A percentile compares a stretch with the other conserved stretches of the same genome.
phyloP scores from a whole-genome alignment of 1,284 basidiomycete species.

The Malassezia sympodialis region DNA sequence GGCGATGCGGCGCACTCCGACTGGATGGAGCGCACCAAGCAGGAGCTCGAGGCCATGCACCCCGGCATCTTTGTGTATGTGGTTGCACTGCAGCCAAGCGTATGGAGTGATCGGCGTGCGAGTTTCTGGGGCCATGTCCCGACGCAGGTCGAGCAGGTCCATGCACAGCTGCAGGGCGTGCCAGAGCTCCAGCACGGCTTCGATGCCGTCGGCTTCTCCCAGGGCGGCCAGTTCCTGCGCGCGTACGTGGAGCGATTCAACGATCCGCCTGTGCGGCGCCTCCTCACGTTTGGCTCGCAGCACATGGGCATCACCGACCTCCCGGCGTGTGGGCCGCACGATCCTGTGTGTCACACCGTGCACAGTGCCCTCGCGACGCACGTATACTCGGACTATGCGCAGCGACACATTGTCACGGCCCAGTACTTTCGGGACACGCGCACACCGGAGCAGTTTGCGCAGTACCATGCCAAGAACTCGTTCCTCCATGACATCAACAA shows the following conservation, averaged over 20 bases:
- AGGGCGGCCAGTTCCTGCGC: conserved; percentile 58
- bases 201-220: conserved; percentile 41
- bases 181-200: conserved; percentile 61
- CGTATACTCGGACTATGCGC: conserved; percentile 58
- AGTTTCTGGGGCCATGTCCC: conserved; percentile 69
- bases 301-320: conserved; percentile 63
- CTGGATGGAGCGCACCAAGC: conserved; percentile 58
- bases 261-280: conserved; percentile 47
- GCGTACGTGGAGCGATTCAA: conserved; percentile 80
- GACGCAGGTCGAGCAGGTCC: conserved; percentile 60
- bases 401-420: conserved; percentile 55
- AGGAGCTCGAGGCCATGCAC: conserved; percentile 60
- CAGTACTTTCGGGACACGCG: conserved; percentile 83
- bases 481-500: conserved; percentile 51
- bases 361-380: conserved; percentile 62
- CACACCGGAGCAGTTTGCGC: conserved; percentile 54
- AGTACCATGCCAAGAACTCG: conserved; percentile 61
- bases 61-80: conserved; percentile 78
- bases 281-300: conserved; percentile 61
- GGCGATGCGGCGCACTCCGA: conserved; percentile 56
- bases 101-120: conserved; percentile 64
- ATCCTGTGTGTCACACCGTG: conserved; percentile 55
- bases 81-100: conserved; percentile 48
- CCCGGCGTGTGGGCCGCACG: conserved; percentile 61
- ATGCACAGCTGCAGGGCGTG: conserved; percentile 60